Evolutionary conservation across 495 filamentous ascomycete species (phyloP), one percentile per base, ranked within the genome.

Genomic region (Trichocladium antarcticum): DNA sequence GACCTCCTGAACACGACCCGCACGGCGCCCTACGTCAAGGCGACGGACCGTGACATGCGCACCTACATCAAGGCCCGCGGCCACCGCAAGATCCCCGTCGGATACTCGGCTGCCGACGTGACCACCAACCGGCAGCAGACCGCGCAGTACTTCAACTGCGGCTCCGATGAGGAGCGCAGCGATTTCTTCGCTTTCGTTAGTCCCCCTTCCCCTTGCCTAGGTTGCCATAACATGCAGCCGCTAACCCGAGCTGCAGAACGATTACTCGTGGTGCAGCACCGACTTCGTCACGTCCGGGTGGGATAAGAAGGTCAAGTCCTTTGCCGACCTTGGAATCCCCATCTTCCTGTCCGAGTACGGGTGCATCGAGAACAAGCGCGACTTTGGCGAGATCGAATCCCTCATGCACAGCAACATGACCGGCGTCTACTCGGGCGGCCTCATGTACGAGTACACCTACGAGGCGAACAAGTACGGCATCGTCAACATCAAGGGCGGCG

Each of bases 291-390:
- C 66, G 37, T 88, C 89, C 37, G 88, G 87, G 56, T 98, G 89
- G 89, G 74, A 87, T 64, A 69, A 84, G 66, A 96, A 96, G 79
- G 89, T 95, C 50, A 73, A 85, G 73, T 84, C 80, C 67, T 95
- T 92, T 75, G 82, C 76, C 53, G 82, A 83, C 59, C 97, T 95
- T 63, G 87, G 89, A 53, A 69, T 95, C 38, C 92, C 92, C 29
- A 82, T 97, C 57, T 98, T 97, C 81, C 75, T 98, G 15, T 95
- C 89, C 37, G 92, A 97, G 67, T 98, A 87, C 60, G 92, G 92
- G 55, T 98, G 92, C 79, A 80, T 67, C 57, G 81, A 73, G 57
- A 86, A 86, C 74, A 70, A 63, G 40, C 92, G 92, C 54, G 68
- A 81, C 62, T 98, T 93, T 60, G 68, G 80, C 49, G 92, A 96